Evolutionary conservation across 169 alveolate genomes (phyloP), one percentile per base, ranked within the genome.

Genomic region (Eimeria maxima): DNA sequence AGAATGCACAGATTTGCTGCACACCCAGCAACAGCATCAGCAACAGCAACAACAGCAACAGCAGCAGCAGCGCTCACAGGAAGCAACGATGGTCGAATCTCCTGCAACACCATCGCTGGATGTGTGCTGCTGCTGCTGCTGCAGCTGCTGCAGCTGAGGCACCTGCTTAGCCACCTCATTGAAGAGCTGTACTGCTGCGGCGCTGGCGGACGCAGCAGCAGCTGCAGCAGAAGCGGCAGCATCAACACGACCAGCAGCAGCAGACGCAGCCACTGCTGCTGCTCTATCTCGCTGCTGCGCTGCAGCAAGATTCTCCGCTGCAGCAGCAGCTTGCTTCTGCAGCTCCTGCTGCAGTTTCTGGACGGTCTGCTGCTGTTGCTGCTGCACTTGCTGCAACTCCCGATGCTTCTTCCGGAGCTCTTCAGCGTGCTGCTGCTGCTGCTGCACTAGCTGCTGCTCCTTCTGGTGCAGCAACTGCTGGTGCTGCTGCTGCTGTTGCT

Each of bases 101-200:
- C 27, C 86, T 42, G 38, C 60, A 44, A 7, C 38, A 22, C 60
- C 86, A 3, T 38, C 42, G 38, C 4, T 16, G 86, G 60, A 42
- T 0, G 4, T 3, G n/a, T 42, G 86, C 57, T 74, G 86, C 86
- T 74, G 86, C 86, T 74, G 86, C 60, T 74, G 60, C 60, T 74
- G 86, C 86, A 42, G 86, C 86, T 74, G 86, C 60, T 74, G 86
- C 86, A 42, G 86, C 86, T 13, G 55, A 16, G 86, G 86, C 60
- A 74, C 33, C 14, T 74, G 86, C 86, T 38, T 7, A 18, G 86
- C 24, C 57, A 74, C 6, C 86, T 74, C 60, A 29, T 38, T 55
- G 86, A 74, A 74, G 86, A 44, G 60, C 86, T 74, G 33, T 44
- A 74, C 86, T 38, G 86, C 86, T 42, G 86, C 86, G 44, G 60